Evolutionary conservation across 192 early-diverging fungal species (phyloP).

Genomic region (Radiomyces spectabilis): DNA sequence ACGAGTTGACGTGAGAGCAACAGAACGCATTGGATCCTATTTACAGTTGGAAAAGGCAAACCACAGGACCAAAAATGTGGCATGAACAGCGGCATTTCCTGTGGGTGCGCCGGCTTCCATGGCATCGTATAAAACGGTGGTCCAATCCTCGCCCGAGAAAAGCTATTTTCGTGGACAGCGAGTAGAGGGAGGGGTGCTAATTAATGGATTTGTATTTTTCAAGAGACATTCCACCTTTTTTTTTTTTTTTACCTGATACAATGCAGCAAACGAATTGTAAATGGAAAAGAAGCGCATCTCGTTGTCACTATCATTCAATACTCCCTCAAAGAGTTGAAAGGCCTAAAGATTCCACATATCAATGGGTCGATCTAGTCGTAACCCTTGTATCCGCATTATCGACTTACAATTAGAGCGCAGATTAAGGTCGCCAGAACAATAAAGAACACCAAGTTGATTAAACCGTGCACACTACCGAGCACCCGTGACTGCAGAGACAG

Average conservation of each 20-base stretch:
- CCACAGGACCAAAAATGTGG: constrained; percentile 42
- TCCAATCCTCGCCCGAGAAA: constrained; percentile 59
- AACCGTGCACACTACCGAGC: constrained; percentile 48
- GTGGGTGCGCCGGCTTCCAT: constrained; percentile 28
- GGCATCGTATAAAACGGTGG: constrained; percentile 41
- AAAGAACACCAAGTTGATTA: constrained; percentile 51
- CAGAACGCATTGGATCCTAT: constrained; percentile 6
- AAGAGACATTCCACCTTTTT: neutral
- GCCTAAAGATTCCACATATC: no score
- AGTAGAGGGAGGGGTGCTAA: neutral
- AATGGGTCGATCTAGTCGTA: no score
- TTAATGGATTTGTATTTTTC: no score
- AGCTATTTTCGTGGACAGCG: constrained; percentile 28
- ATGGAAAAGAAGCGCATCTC: constrained; percentile 41
- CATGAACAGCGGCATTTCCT: constrained; percentile 30
- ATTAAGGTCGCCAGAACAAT: constrained; percentile 42
- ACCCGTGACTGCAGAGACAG: constrained; percentile 33
- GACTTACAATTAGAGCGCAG: constrained; percentile 42
- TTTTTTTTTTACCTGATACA: constrained; percentile 40
- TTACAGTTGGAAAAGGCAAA: constrained; percentile 55
- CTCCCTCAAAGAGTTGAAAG: constrained; percentile 32
- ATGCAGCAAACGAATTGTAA: constrained; percentile 43
- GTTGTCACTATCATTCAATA: constrained; percentile 6
- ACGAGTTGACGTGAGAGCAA: no score
- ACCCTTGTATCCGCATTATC: neutral